Base-by-base conservation (phyloP, 306 rosid genomes). In the Echinosophora koreensis region DNA sequence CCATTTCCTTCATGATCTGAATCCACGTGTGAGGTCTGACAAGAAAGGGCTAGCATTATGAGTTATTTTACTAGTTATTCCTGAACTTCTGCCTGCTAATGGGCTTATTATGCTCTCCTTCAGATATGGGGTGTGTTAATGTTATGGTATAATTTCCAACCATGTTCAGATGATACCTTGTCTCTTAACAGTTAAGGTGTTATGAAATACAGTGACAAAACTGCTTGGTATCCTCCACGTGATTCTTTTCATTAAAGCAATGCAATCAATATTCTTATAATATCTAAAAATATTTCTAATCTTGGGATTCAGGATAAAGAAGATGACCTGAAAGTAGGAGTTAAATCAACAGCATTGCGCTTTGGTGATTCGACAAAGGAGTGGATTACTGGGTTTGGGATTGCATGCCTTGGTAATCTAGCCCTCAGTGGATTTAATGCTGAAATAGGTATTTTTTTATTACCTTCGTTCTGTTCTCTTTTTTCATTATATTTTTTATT, bases 291-390 rank as follows among this genome's bases (percentile, higher is more conserved):
- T 54, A 15, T 57, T 44, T 55, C 37, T 35, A 66, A 82, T 50
- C 66, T 55, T 76, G 77, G 77, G 73, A 66, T 87, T 62, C 86
- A 92, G 99, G 99, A 95, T 77, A 95, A 95, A 81, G 93, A 86
- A 66, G 99, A 95, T 44, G 97, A 92, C 80, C 68, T 92, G 81
- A 92, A 88, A 86, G 97, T 95, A 57, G 97, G 97, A 81, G 90
- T 92, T 82, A 92, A 90, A 81, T 95, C 97, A 80, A 95, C 97
- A n/a, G 99, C 99, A 77, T 83, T 95, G 85, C 88, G 87, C 80
- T 95, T 95, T 80, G 97, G 94, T 51, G 97, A 88, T 85, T 92
- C 73, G 8, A 90, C 97, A 0, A 92, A 92, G 86, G 82, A 84
- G 78, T 92, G 99, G 97, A 82, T 88, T 79, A 51, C 89, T 35